A percentile compares a stretch with the other conserved stretches of the same genome.
Evolutionary conservation across 1,139 yeast species (phyloP).

Genomic region (Nakaseomyces glabratus): DNA sequence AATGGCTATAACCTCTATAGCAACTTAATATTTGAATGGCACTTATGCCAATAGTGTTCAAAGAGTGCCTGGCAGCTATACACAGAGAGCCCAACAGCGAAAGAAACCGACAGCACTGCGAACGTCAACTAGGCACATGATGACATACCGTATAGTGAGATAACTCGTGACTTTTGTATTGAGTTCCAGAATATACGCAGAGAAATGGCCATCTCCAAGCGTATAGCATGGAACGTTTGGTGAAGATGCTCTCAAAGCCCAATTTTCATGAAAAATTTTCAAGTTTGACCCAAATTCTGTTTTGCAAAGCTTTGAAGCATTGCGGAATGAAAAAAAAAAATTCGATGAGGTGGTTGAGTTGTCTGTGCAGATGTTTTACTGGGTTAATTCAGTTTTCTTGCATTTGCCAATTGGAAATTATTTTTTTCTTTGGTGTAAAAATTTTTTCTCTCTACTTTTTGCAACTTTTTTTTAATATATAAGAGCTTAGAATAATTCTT

Average conservation of each 20-base stretch:
- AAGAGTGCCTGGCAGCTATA: no score
- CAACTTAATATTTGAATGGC: no score
- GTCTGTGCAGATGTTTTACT: no score
- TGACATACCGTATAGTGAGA: no score
- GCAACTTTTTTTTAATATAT: constrained; percentile 6
- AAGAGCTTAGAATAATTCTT: constrained; percentile 1
- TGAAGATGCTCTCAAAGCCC: constrained; percentile 15
- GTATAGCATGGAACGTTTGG: constrained; percentile 22
- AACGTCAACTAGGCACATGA: no score
- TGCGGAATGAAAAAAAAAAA: neutral
- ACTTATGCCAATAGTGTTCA: no score
- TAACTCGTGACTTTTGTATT: no score
- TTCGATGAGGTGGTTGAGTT: constrained; percentile 4
- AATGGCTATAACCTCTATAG: no score
- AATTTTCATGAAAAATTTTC: constrained; percentile 3
- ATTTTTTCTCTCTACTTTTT: neutral
- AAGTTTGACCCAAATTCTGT: neutral
- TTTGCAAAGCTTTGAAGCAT: neutral
- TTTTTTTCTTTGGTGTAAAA: neutral
- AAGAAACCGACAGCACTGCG: no score
- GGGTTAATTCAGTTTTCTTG: no score
- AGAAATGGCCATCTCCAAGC: constrained; percentile 10
- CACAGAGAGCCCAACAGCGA: no score
- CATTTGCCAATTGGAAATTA: no score
- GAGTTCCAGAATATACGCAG: constrained; percentile 1